Evolutionary conservation across 306 rosid species (phyloP), one percentile per base, ranked within the genome.

Genomic region (Ochetophila trinervis): DNA sequence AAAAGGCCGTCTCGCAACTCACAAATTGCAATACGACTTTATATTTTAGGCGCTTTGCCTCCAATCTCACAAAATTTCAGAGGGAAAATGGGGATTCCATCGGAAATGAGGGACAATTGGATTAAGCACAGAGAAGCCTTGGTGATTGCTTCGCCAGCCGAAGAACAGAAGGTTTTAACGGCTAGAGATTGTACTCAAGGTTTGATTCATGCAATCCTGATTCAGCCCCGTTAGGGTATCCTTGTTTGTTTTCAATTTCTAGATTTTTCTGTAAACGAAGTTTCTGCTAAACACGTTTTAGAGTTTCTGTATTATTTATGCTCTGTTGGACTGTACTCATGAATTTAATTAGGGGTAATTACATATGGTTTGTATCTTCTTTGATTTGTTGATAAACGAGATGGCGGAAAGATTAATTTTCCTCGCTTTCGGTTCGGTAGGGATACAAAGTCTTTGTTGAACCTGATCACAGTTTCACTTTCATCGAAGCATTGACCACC

Each of bases 101-200:
- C 90, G 54, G 95, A 87, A 24, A 53, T 90, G 78, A 84, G 85
- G 42, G 90, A 87, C 63, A 14, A 65, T 21, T 83, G 85, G 78
- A 66, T 71, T 8, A 52, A 82, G 53, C 77, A 65, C 67, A 74
- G 75, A 63, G 69, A 70, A 14, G 36, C 53, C 7, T 18, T 80
- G 22, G n/a, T 81, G 48, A 71, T 88, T 88, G 81, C 92, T 64
- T 90, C 97, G 65, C 90, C 95, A 1, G 75, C 78, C 36, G 97
- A 91, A 62, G 89, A 87, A 5, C 79, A 72, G 51, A 86, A 82
- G 76, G 2, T 74, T 34, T 47, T 74, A 23, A 84, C 79, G 64
- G 60, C 85, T 6, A 86, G 74, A 71, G 21, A 47, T 20, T 91
- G 97, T 59, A 91, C 90, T 16, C 71, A 72, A 53, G 87, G 87